Conservation (phyloP, 1,139 yeast genomes). For the Scheffersomyces illinoinensis region DNA sequence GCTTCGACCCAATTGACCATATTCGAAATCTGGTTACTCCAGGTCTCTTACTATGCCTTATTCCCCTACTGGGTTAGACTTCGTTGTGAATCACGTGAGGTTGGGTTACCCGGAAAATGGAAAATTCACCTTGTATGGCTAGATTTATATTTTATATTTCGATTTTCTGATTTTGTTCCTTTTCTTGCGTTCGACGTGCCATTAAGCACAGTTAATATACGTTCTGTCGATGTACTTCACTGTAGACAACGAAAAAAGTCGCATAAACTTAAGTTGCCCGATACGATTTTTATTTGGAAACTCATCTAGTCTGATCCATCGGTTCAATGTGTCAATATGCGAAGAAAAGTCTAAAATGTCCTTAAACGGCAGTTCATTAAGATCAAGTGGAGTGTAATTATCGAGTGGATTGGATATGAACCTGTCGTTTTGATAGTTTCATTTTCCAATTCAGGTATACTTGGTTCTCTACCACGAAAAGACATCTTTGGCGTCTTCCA, state of each 20-base stretch:
- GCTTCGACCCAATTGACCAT: neutral
- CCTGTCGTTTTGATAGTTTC: neutral
- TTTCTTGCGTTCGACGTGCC: neutral
- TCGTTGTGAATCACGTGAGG: neutral
- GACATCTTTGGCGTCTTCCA: neutral
- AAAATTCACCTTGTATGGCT: neutral
- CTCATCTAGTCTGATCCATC: constrained; percentile 28
- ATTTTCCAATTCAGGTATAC: neutral
- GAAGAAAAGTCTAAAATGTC: constrained; percentile 23
- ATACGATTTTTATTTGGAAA: constrained; percentile 20
- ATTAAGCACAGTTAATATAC: neutral
- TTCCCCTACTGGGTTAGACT: constrained; percentile 1
- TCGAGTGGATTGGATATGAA: neutral
- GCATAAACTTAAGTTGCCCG: constrained; percentile 52
- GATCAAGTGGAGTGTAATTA: neutral
- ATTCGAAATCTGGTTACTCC: neutral
- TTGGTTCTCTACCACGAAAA: neutral
- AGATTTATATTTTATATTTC: too few relatives aligned
- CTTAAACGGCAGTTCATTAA: neutral
- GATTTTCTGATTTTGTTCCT: neutral
- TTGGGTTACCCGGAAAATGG: neutral
- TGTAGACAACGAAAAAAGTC: constrained; percentile 7
- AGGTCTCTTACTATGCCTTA: neutral
- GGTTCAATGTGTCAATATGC: constrained; percentile 58
- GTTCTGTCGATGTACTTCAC: neutral